A percentile compares a stretch with the other conserved stretches of the same genome.
Conservation (phyloP, 805 yeast genomes). For the Candida coquimbonensis region DNA sequence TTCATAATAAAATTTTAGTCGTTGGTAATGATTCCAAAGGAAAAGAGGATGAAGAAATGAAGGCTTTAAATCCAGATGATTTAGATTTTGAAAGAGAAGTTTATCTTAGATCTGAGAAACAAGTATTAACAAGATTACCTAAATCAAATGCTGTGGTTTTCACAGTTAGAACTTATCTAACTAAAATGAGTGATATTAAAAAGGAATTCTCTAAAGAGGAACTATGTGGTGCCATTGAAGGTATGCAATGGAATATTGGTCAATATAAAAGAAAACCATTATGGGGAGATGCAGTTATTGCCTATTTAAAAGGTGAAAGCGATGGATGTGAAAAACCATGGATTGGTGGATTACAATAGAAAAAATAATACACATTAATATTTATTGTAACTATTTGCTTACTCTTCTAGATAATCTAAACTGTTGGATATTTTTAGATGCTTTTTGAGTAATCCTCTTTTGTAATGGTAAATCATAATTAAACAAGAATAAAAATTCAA, state of each 20-base stretch:
- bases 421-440: slow-evolving; percentile 25
- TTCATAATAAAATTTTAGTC: slow-evolving; percentile 44
- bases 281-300: slow-evolving; percentile 64
- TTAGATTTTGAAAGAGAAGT: slow-evolving; percentile 35
- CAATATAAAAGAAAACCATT: slow-evolving; percentile 54
- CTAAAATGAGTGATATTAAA: slow-evolving; percentile 43
- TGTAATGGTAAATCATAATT: slow-evolving; percentile 52
- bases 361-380: no score
- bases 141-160: slow-evolving; percentile 39
- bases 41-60: slow-evolving; percentile 23
- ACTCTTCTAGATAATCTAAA: slow-evolving; percentile 11
- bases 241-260: slow-evolving; percentile 51
- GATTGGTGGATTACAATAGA: slow-evolving; percentile 8
- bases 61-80: slow-evolving; percentile 27
- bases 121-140: slow-evolving; percentile 47
- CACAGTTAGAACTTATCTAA: slow-evolving; percentile 49
- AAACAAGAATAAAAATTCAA: slow-evolving; percentile 63
- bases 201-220: slow-evolving; percentile 43
- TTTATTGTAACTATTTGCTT: not conserved
- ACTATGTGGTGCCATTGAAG: slow-evolving; percentile 55
- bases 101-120: slow-evolving; percentile 56
- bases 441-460: slow-evolving; percentile 25
- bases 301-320: slow-evolving; percentile 32
- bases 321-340: slow-evolving; percentile 25
- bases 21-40: slow-evolving; percentile 37